Evolutionary conservation across 2,329 filamentous ascomycete species (phyloP).

Genomic region (Penicillium corylophilum): DNA sequence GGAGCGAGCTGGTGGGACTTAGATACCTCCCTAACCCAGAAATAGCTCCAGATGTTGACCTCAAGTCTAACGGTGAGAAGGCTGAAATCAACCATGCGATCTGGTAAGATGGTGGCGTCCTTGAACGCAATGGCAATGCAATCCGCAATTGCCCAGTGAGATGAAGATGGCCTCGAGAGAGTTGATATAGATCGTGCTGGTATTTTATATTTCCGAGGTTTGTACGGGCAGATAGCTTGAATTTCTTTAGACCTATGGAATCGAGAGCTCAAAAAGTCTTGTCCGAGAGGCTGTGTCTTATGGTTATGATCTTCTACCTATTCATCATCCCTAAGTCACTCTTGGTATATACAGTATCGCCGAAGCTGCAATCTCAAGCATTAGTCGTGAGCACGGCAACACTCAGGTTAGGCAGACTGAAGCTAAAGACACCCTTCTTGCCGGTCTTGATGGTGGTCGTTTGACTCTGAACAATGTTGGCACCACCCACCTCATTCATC

Average conservation of each 20-base stretch:
- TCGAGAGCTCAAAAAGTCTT: background rate
- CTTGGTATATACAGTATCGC: background rate
- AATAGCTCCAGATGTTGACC: background rate
- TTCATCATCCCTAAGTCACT: background rate
- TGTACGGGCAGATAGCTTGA: too few species aligned
- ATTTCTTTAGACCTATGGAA: background rate
- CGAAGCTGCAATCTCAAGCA: background rate
- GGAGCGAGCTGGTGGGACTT: constrained; percentile 11
- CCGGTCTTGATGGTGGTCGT: constrained; percentile 24
- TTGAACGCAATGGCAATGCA: too few species aligned
- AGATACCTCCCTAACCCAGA: background rate
- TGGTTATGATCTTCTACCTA: background rate
- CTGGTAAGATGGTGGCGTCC: background rate
- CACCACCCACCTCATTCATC: constrained; percentile 31
- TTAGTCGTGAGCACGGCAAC: constrained; percentile 28
- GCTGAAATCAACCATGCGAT: background rate
- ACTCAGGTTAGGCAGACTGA: constrained; percentile 28
- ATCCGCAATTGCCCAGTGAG: background rate
- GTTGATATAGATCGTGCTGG: background rate
- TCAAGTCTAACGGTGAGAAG: background rate
- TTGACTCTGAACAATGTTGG: constrained; percentile 22
- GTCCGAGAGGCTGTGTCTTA: background rate
- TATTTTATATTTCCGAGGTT: background rate
- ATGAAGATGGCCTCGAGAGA: background rate
- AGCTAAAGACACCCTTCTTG: constrained; percentile 26